Evolutionary conservation across 495 filamentous ascomycete species (phyloP), one percentile per base, ranked within the genome.

Genomic region (Penicillium chermesinum): DNA sequence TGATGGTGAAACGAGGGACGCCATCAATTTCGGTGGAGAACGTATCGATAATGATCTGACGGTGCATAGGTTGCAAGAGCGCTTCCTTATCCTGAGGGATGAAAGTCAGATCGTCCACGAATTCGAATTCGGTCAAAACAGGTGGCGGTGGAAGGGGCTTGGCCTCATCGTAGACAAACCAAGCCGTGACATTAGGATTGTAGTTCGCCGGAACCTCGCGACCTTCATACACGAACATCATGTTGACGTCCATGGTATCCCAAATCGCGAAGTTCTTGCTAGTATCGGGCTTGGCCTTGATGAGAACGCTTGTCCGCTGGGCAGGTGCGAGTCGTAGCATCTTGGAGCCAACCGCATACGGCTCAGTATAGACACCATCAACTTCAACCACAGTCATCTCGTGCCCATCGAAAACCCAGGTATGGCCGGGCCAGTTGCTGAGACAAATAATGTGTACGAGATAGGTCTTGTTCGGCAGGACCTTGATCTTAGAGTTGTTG

Each of bases 151-250:
- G 84, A 2, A 87, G 69, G 0, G 77, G 68, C 37, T 79, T 77
- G 1, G 61, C 46, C 2, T 77, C 67, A 57, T 90, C 77, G 55
- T 93, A 91, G 1, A 87, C 75, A 1, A 95, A 74, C 84, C 85
- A 91, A 7, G 84, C 85, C 0, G 89, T 91, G 0, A 80, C 82
- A 49, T 91, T 95, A 41, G 79, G 80, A 57, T 91, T 87, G 53
- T 50, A 77, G 52, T 39, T 57, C 1, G 55, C 48, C 0, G 65
- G 63, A 20, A 61, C 57, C 0, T 47, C 1, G 2, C 58, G 52
- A 32, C 56, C 45, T 37, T 66, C 58, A 50, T 75, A 80, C 38
- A 67, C 55, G 45, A 83, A 59, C 47, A 81, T 76, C 47, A 77
- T 80, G 48, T 70, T 76, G 27, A 76, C 68, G 47, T 82, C 79